Evolutionary conservation across 371 early-diverging fungal species (phyloP).

Genomic region (Catenaria anguillulae): DNA sequence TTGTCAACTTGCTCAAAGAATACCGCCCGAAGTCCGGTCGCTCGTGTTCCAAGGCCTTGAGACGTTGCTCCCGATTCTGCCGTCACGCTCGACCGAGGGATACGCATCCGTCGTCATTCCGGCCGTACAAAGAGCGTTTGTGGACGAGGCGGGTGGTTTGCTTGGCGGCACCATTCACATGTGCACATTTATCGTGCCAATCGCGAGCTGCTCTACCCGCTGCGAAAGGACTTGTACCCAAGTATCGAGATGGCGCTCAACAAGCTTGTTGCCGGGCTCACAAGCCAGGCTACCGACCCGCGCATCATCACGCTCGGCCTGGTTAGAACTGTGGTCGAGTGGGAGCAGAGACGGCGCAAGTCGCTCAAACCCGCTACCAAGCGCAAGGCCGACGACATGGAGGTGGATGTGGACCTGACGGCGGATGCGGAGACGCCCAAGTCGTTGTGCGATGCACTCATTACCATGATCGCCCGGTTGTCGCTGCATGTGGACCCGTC

Average conservation of each 20-base stretch:
- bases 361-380: neutral
- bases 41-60: slow-evolving; percentile 89
- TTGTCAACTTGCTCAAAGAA: slow-evolving; percentile 69
- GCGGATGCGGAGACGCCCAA: too few relatives aligned
- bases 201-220: slow-evolving; percentile 71
- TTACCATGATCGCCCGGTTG: too few relatives aligned
- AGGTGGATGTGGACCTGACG: neutral
- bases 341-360: slow-evolving; percentile 47
- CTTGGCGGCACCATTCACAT: slow-evolving; percentile 59
- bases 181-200: slow-evolving; percentile 84
- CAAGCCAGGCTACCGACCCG: slow-evolving; percentile 77
- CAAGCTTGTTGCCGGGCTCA: too few relatives aligned
- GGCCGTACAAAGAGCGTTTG: slow-evolving; percentile 49
- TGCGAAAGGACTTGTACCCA: slow-evolving; percentile 72
- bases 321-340: slow-evolving; percentile 69
- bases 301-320: slow-evolving; percentile 73
- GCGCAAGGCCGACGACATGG: slow-evolving; percentile 4
- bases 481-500: too few relatives aligned
- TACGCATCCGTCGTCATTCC: neutral
- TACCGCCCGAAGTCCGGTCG: slow-evolving; percentile 63
- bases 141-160: slow-evolving; percentile 71
- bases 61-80: slow-evolving; percentile 74
- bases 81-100: slow-evolving; percentile 32
- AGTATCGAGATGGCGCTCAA: slow-evolving; percentile 69
- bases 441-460: too few relatives aligned